These are phyloP conservation scores for Ogataea paraovalis DNA, from an alignment of 805 yeast species.

Conservation along the genomic window DNA sequence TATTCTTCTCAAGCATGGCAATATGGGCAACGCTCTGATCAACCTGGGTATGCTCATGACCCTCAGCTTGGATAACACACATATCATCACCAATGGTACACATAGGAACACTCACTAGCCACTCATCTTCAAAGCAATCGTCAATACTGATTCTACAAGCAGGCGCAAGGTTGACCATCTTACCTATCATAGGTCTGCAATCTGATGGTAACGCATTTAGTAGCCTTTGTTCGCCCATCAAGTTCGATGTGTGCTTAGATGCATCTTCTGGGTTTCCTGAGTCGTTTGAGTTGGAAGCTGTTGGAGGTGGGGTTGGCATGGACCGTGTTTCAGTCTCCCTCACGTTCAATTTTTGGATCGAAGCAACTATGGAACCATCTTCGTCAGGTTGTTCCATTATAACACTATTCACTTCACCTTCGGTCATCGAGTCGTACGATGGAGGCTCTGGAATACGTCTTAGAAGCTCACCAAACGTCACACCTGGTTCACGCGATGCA, in stretches of 20 bases:
- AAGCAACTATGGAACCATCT: constrained; percentile 2
- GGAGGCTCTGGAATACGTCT: constrained; percentile 51
- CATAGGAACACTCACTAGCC: constrained; percentile 62
- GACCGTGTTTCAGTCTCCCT: constrained; percentile 3
- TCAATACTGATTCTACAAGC: constrained; percentile 81
- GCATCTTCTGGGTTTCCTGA: constrained; percentile 7
- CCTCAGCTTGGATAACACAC: constrained; percentile 40
- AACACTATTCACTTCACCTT: constrained; percentile 5
- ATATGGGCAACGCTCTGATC: constrained; percentile 94
- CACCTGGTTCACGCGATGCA: constrained; percentile 68
- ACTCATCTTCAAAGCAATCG: constrained; percentile 68
- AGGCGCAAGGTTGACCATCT: constrained; percentile 82
- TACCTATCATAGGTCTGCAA: constrained; percentile 60
- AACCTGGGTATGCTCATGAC: constrained; percentile 82
- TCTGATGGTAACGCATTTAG: constrained; percentile 68
- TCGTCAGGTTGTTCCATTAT: not conserved
- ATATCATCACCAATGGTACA: constrained; percentile 54
- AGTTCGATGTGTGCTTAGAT: constrained; percentile 52
- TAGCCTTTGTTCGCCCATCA: constrained; percentile 69
- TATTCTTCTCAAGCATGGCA: constrained; percentile 85
- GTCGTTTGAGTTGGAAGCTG: constrained; percentile 17
- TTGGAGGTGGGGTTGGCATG: constrained; percentile 20
- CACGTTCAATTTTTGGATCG: not conserved
- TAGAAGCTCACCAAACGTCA: constrained; percentile 58
- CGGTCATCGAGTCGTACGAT: constrained; percentile 22